A percentile compares a stretch with the other conserved stretches of the same genome.
These are phyloP conservation scores for Candida nitratophila DNA, from an alignment of 805 yeast genomes.

Conservation along the genomic window DNA sequence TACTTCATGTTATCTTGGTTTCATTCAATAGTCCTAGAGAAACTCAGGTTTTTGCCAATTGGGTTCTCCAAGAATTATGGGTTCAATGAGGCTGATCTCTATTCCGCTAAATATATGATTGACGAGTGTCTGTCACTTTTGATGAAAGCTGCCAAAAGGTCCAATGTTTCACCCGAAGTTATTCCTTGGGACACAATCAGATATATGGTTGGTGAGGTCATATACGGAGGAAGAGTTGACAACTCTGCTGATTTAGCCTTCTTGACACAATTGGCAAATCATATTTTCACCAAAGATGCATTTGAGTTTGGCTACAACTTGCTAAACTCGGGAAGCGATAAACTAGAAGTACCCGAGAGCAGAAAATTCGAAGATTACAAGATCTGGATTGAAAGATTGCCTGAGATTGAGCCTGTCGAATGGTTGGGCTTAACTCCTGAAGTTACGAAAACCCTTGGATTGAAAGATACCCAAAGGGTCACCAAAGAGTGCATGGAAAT, in stretches of 20 bases:
- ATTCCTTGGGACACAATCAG: conserved; percentile 51
- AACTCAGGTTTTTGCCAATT: conserved; percentile 51
- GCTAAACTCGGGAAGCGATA: background rate
- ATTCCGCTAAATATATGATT: conserved; percentile 38
- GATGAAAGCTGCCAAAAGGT: conserved; percentile 11
- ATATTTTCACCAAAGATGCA: conserved; percentile 32
- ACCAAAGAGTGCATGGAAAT: background rate
- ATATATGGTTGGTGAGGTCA: conserved; percentile 42
- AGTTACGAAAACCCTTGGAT: conserved; percentile 1
- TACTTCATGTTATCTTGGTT: conserved; percentile 60
- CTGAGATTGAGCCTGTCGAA: conserved; percentile 35
- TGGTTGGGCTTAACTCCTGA: conserved; percentile 22
- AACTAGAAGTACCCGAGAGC: conserved; percentile 43
- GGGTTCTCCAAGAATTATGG: conserved; percentile 62
- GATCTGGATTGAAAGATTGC: conserved; percentile 47
- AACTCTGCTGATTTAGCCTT: conserved; percentile 30
- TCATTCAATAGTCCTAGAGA: conserved; percentile 55
- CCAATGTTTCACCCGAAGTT: conserved; percentile 35
- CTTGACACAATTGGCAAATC: conserved; percentile 27
- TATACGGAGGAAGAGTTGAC: conserved; percentile 64
- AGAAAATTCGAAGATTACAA: conserved; percentile 25
- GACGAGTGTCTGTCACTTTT: conserved; percentile 30
- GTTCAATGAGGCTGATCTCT: conserved; percentile 67
- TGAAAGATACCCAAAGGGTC: background rate
- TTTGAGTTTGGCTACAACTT: conserved; percentile 26